A percentile compares a stretch with the other conserved stretches of the same genome.
Evolutionary conservation across 345 rosid genomes (phyloP).

Genomic region (Linum trigynum): DNA sequence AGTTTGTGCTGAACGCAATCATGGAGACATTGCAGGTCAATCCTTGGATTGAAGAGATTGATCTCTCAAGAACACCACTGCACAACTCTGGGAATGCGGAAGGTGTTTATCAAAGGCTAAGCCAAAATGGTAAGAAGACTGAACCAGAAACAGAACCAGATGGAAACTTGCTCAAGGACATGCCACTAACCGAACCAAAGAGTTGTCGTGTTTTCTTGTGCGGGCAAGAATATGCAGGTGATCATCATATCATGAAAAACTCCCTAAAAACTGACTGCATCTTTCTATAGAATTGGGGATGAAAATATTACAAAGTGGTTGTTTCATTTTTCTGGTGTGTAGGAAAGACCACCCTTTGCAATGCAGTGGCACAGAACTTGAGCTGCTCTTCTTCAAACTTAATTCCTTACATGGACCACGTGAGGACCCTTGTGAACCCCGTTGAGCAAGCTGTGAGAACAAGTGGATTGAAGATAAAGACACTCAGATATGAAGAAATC

Average conservation of each 20-base stretch:
- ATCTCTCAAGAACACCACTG: constrained; percentile 70
- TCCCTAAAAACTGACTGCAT: constrained; percentile 5
- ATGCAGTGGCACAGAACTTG: constrained; percentile 56
- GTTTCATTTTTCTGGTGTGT: constrained; percentile 10
- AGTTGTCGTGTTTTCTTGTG: constrained; percentile 83
- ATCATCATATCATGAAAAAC: background rate
- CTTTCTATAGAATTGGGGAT: background rate
- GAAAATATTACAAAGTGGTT: background rate
- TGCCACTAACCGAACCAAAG: constrained; percentile 75
- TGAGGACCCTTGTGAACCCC: constrained; percentile 69
- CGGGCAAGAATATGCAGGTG: constrained; percentile 91
- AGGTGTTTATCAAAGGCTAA: constrained; percentile 61
- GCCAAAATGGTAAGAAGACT: constrained; percentile 44
- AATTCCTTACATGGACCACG: constrained; percentile 67
- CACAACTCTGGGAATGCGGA: constrained; percentile 61
- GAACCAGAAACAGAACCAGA: constrained; percentile 39
- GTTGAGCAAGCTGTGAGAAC: constrained; percentile 82
- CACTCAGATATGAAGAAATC: constrained; percentile 67
- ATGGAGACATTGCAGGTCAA: constrained; percentile 72
- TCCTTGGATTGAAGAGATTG: constrained; percentile 80
- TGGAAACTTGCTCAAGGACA: constrained; percentile 61
- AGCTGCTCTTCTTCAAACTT: constrained; percentile 36
- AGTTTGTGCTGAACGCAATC: constrained; percentile 49
- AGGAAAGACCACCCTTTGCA: constrained; percentile 77
- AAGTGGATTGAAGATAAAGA: constrained; percentile 75